Conservation (phyloP, 208 protist genomes). For the Trypanosomatidae sp. region DNA sequence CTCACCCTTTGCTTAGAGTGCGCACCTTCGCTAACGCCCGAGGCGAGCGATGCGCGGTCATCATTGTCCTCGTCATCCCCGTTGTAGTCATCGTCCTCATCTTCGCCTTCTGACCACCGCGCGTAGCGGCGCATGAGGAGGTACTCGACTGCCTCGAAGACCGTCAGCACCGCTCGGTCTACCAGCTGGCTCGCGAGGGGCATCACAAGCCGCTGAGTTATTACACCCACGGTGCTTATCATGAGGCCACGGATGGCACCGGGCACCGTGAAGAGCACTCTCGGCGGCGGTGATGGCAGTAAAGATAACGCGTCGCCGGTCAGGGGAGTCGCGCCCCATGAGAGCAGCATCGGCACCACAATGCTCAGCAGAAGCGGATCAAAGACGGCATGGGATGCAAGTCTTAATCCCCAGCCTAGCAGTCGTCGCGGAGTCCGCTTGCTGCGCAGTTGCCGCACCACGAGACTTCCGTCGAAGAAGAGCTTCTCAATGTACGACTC, state of each 20-base stretch:
- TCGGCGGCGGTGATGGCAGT: conserved; percentile 1
- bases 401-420: conserved; percentile 58
- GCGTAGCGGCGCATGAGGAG: conserved; percentile 74
- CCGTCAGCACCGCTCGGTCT: conserved; percentile 63
- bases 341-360: conserved; percentile 54
- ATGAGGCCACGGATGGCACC: conserved; percentile 34
- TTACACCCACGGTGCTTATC: conserved; percentile 34
- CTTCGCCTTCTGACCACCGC: conserved; percentile 36
- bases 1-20: conserved; percentile 11
- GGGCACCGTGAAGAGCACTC: conserved; percentile 35
- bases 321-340: not conserved
- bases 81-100: conserved; percentile 32
- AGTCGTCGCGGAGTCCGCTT: conserved; percentile 39
- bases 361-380: conserved; percentile 69
- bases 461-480: conserved; percentile 67
- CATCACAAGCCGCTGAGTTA: conserved; percentile 51
- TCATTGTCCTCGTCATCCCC: conserved; percentile 14
- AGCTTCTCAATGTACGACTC: conserved; percentile 58
- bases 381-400: conserved; percentile 59
- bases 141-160: conserved; percentile 73
- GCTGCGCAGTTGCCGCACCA: conserved; percentile 73
- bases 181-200: conserved; percentile 53
- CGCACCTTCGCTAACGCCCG: conserved; percentile 10
- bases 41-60: conserved; percentile 16
- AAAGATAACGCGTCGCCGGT: not conserved